Conservation (phyloP, 371 early-diverging fungal genomes). For the Mucor indicus region DNA sequence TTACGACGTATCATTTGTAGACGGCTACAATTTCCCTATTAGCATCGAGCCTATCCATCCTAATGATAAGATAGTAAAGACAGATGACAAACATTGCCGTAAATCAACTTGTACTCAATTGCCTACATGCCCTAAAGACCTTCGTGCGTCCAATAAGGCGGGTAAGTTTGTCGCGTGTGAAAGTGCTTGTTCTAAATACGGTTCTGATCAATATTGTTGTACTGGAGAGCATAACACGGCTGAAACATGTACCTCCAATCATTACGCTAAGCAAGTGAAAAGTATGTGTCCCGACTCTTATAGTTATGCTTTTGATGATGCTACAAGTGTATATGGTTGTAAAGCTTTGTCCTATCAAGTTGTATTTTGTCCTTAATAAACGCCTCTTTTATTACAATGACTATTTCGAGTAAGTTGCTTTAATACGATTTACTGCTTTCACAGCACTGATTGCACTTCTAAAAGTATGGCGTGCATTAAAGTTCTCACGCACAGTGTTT, state of each 20-base stretch:
- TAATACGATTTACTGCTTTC: conserved; percentile 23
- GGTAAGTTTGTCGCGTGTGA: conserved; percentile 23
- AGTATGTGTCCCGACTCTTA: conserved; percentile 34
- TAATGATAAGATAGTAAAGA: neutral
- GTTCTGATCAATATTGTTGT: conserved; percentile 28
- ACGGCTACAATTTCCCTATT: conserved; percentile 24
- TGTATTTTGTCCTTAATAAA: conserved; percentile 38
- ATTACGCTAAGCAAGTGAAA: conserved; percentile 26
- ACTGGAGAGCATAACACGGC: conserved; percentile 22
- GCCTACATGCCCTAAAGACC: conserved; percentile 18
- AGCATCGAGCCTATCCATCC: conserved; percentile 13
- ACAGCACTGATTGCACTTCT: conserved; percentile 30
- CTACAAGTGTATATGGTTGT: conserved; percentile 40
- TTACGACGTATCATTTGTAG: conserved; percentile 43
- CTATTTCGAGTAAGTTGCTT: neutral
- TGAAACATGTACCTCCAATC: conserved; percentile 21
- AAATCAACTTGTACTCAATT: conserved; percentile 13
- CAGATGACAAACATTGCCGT: conserved; percentile 12
- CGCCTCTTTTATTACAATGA: too few relatives aligned
- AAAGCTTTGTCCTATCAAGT: conserved; percentile 34
- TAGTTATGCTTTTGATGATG: conserved; percentile 52
- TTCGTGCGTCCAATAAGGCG: conserved; percentile 3
- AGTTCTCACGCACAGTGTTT: conserved; percentile 59
- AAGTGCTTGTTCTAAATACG: conserved; percentile 35
- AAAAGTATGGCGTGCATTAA: conserved; percentile 33